phyloP scores from a whole-genome alignment of 208 protist species.

The Cochliopodium minus region DNA sequence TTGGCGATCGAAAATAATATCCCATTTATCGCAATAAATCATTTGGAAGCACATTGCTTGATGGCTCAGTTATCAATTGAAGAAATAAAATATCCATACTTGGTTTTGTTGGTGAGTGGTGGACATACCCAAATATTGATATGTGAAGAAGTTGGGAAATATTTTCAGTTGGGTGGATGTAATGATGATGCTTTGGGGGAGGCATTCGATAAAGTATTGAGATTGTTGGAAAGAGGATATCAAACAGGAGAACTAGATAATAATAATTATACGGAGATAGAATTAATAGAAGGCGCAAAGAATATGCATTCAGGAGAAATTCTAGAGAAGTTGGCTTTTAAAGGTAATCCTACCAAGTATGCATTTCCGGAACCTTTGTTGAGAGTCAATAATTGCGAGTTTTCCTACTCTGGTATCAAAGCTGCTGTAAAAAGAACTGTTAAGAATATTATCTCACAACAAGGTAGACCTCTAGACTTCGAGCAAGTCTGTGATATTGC shows the following conservation, averaged over 20 bases:
- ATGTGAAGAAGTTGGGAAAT: neutral
- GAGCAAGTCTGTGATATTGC: neutral
- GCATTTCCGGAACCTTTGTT: too few species aligned
- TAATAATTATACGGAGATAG: too few species aligned
- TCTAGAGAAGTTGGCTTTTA: neutral
- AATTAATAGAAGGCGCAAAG: too few species aligned
- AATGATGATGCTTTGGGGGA: constrained; percentile 13
- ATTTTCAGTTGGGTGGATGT: neutral
- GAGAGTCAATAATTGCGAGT: too few species aligned
- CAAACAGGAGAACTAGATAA: too few species aligned
- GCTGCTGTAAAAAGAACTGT: neutral
- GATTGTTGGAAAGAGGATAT: constrained; percentile 7
- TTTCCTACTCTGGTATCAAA: constrained; percentile 3
- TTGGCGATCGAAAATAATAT: neutral
- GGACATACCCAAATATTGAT: constrained; percentile 7
- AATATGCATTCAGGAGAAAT: neutral
- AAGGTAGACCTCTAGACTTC: neutral
- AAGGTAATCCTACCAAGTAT: neutral
- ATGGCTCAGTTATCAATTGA: neutral
- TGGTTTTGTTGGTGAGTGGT: constrained; percentile 7
- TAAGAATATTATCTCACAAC: neutral
- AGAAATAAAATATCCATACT: constrained; percentile 7
- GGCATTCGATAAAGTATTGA: constrained; percentile 7
- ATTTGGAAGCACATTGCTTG: constrained; percentile 13
- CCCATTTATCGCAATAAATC: constrained; percentile 8